Evolutionary conservation across 2,329 filamentous ascomycete species (phyloP).

Genomic region (Didymella pomorum): DNA sequence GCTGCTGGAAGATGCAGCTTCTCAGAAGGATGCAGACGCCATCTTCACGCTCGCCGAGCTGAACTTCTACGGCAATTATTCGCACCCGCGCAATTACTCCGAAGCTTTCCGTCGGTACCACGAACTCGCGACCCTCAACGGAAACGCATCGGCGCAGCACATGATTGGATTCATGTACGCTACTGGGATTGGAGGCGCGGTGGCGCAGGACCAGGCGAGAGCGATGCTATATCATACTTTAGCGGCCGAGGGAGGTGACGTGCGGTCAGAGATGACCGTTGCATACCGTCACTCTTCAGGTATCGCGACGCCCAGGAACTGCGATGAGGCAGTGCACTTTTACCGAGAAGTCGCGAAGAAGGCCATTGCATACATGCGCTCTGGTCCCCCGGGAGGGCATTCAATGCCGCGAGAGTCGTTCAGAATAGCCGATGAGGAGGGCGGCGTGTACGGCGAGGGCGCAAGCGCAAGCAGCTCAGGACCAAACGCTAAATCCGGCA

Average conservation of each 20-base stretch:
- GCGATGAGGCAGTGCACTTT: constrained; percentile 82
- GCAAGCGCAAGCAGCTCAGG: constrained; percentile 91
- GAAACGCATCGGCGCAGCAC: constrained; percentile 91
- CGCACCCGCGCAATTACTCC: constrained; percentile 81
- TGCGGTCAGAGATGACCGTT: constrained; percentile 90
- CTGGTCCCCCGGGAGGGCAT: constrained; percentile 88
- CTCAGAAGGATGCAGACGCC: constrained; percentile 74
- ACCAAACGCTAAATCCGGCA: constrained; percentile 76
- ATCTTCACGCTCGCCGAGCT: constrained; percentile 90
- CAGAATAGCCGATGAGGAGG: constrained; percentile 86
- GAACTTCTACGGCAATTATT: constrained; percentile 96
- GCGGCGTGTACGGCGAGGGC: constrained; percentile 93
- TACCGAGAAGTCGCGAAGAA: constrained; percentile 96
- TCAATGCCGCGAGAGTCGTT: constrained; percentile 79
- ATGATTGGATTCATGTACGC: constrained; percentile 97
- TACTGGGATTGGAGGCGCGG: constrained; percentile 83
- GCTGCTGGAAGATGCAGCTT: constrained; percentile 66
- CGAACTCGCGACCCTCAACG: constrained; percentile 75
- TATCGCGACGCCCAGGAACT: constrained; percentile 84
- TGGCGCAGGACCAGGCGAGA: constrained; percentile 86
- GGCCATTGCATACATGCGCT: constrained; percentile 84
- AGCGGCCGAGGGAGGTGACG: constrained; percentile 83
- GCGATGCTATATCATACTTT: constrained; percentile 94
- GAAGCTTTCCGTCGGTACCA: constrained; percentile 84
- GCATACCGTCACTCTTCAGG: constrained; percentile 86